Base-by-base conservation (phyloP, 164 flowering plant species). In the Protea cynaroides region DNA sequence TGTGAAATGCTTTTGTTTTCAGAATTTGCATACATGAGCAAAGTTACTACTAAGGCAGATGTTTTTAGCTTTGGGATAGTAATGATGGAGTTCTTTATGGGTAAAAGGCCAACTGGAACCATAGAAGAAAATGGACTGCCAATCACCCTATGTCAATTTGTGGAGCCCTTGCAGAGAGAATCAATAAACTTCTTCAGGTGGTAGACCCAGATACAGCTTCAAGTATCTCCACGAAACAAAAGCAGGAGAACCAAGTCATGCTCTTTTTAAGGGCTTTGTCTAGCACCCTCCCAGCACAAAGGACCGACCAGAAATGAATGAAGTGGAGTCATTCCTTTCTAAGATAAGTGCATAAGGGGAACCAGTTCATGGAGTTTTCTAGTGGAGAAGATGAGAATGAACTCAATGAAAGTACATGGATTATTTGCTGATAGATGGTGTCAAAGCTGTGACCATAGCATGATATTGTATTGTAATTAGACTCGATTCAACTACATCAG, bases 1-100 rank as follows among this genome's bases (percentile, higher is more conserved):
- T 34, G 60, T 44, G 81, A 82, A 56, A 69, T 72, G 37, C 1
- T 55, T 46, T 46, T 25, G 51, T 57, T 37, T 64, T 63, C 69
- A 80, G 83, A 80, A 37, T 80, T 76, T 55, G 83, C 77, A 5
- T 78, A 58, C 63, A 81, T 83, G 43, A 64, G 79, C 2, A 68
- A 24, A 56, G 63, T 75, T 25, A 74, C 82, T 0, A 78, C 77
- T 10, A 76, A 78, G 62, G 85, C 80, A 24, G 81, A 79, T 43
- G 82, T 82, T 21, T 80, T 79, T 72, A 82, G 83, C 69, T 82
- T 79, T 46, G 81, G 85, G 2, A 65, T 78, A 12, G 37, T 80
- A 19, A 80, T 82, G 23, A 77, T 82, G 8, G 86, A 82, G 78
- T 76, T 82, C 75, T 74, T 82, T 52, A 80, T 82, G 0, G 61